Base-by-base conservation (phyloP, 2,329 filamentous ascomycete genomes). In the Pyrenochaeta sp. region DNA sequence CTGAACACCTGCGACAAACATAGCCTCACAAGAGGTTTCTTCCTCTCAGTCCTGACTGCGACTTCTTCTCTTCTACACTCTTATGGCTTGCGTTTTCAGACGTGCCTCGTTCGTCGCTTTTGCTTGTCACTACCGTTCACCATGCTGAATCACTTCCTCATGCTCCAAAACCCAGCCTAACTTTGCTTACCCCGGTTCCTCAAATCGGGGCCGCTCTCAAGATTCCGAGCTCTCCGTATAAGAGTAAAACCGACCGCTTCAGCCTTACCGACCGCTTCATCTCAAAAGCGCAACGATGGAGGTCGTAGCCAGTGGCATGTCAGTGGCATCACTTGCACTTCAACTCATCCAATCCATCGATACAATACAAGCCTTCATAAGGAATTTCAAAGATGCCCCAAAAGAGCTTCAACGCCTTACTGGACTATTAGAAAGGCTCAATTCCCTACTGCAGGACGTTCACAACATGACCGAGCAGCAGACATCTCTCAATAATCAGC, bases 271-370 rank as follows among this genome's bases (percentile, higher is more conserved):
- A 4, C 36, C 13, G 3, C 8, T 31, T 14, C 14, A 23, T 22
- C 15, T 19, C 19, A 11, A 17, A 32, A 15, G n/a, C n/a, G n/a
- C n/a, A n/a, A n/a, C n/a, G n/a, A n/a, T 58, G 55, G 51, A 55
- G 9, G 36, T 19, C 4, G 51, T 41, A 7, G 49, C 56, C 11
- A 53, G 54, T 22, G 48, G 48, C 42, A 53, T 55, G 19, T 48
- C 55, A 26, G 50, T 53, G 14, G 40, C 39, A 7, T 58, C 54
- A 3, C 32, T 58, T 1, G 39, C 48, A 0, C 19, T 58, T 18
- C 54, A 58, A 22, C 53, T 57, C n/a, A 22, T 58, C 4, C 19
- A 55, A 2, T 43, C 48, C 4, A 28, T 55, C 3, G 19, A 15
- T 7, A 44, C 11, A 4, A 53, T 54, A 30, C 35, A 41, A 17